Evolutionary conservation across 1,139 yeast genomes (phyloP), one percentile per base, ranked within the genome.

Genomic region (Debaryomyces udenii): DNA sequence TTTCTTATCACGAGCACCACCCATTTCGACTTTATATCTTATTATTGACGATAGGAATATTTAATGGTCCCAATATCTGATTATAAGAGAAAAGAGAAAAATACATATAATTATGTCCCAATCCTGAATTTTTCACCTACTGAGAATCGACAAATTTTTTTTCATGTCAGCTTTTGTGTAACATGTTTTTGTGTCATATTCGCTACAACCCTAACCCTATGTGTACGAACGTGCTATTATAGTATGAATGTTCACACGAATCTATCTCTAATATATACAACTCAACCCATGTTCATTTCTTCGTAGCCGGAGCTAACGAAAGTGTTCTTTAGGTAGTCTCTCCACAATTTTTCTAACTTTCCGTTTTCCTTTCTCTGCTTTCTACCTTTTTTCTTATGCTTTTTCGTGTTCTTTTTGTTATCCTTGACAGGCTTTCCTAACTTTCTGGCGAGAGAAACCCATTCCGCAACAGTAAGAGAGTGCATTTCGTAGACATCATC

Each of bases 1-100:
- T 77, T 93, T 93, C 84, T 91, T 91, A 70, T 89, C 98, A 81
- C 96, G 93, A 80, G 87, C 74, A 81, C 97, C 98, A 91, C 98
- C 99, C 99, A 93, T 93, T 86, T 88, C 96, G 93, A 88, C 91
- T 84, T 77, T 15, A 60, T 64, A 50, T 49, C 45, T 49, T 48
- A 40, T 51, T 46, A 44, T 59, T 76, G 83, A 80, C 87, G 95
- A 81, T 85, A 88, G 96, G 97, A 79, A 86, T 82, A 86, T 91
- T 91, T 90, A 91, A 91, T 96, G 78, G 78, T 61, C 65, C 70
- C 61, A 50, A 44, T 32, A 31, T 31, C 31, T 26, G 35, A 37
- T 31, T 10, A 9, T 13, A 13, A 18, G 14, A 31, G 15, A 18
- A 18, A 37, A 30, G 18, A 23, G 26, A 31, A 37, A 20, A 37